These are phyloP conservation scores for Fusarium papillatum DNA, from an alignment of 2,329 filamentous ascomycete species.

Conservation along the genomic window DNA sequence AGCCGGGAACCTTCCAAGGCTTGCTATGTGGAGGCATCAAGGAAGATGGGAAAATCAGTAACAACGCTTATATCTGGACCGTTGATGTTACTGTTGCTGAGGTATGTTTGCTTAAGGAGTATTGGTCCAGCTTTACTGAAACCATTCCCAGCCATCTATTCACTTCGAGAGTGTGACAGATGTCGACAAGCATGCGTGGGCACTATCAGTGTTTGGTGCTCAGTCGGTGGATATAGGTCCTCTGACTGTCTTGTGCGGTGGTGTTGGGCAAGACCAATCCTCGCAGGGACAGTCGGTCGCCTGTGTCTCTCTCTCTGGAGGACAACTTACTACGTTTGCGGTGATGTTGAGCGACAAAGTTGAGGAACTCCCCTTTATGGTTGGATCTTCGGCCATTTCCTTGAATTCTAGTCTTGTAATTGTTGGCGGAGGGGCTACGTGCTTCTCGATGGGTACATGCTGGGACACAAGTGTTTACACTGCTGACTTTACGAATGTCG, in stretches of 20 bases:
- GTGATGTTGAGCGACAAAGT: constrained; percentile 7
- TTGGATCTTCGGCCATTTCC: constrained; percentile 73
- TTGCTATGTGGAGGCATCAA: constrained; percentile 81
- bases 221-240: constrained; percentile 39
- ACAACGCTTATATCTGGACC: constrained; percentile 76
- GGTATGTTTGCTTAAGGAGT: constrained; percentile 46
- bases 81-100: constrained; percentile 56
- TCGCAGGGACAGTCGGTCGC: constrained; percentile 46
- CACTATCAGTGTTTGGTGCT: constrained; percentile 50
- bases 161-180: constrained; percentile 36
- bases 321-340: constrained; percentile 15
- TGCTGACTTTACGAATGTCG: constrained; percentile 44
- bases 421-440: constrained; percentile 86
- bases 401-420: constrained; percentile 69
- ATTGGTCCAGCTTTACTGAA: constrained; percentile 7
- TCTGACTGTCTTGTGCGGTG: constrained; percentile 48
- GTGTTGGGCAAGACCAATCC: constrained; percentile 45
- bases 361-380: constrained; percentile 69
- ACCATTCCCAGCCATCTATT: constrained; percentile 41
- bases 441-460: constrained; percentile 91
- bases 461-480: constrained; percentile 78
- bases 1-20: constrained; percentile 62
- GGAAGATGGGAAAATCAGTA: constrained; percentile 71
- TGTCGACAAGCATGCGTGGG: constrained; percentile 5
- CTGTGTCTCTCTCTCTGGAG: constrained; percentile 47